Conservation (phyloP, 2,329 filamentous ascomycete genomes). For the Phoma sp. region DNA sequence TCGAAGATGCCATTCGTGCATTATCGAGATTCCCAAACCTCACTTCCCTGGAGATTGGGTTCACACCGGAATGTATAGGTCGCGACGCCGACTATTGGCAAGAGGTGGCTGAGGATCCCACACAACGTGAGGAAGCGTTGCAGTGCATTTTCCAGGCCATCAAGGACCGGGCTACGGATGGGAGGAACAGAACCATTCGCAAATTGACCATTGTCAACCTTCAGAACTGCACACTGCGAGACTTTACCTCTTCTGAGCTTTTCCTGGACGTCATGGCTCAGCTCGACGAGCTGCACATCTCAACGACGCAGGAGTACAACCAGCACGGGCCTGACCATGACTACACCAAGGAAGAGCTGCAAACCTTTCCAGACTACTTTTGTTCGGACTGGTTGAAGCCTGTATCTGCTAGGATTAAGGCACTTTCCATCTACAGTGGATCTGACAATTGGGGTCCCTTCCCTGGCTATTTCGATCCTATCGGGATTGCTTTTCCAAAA, state of each 20-base stretch:
- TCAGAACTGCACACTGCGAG: slow-evolving; percentile 9
- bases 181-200: slow-evolving; percentile 11
- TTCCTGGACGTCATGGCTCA: slow-evolving; percentile 14
- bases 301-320: slow-evolving; percentile 13
- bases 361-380: slow-evolving; percentile 7
- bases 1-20: neutral
- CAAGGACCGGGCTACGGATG: neutral
- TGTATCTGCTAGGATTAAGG: slow-evolving; percentile 8
- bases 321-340: slow-evolving; percentile 12
- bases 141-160: neutral
- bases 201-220: slow-evolving; percentile 17
- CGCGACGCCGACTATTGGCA: neutral
- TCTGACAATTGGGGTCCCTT: slow-evolving; percentile 19
- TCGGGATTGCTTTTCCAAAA: slow-evolving; percentile 11
- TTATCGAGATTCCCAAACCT: slow-evolving; percentile 1
- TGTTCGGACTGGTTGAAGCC: slow-evolving; percentile 14
- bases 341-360: slow-evolving; percentile 7
- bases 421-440: slow-evolving; percentile 4
- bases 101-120: neutral
- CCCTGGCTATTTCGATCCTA: slow-evolving; percentile 14
- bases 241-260: slow-evolving; percentile 14
- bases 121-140: neutral
- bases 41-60: neutral
- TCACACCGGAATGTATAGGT: neutral
- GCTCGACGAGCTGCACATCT: slow-evolving; percentile 16